Conservation (phyloP, 352 stramenopile genomes). For the Globisporangium carolinianum region DNA sequence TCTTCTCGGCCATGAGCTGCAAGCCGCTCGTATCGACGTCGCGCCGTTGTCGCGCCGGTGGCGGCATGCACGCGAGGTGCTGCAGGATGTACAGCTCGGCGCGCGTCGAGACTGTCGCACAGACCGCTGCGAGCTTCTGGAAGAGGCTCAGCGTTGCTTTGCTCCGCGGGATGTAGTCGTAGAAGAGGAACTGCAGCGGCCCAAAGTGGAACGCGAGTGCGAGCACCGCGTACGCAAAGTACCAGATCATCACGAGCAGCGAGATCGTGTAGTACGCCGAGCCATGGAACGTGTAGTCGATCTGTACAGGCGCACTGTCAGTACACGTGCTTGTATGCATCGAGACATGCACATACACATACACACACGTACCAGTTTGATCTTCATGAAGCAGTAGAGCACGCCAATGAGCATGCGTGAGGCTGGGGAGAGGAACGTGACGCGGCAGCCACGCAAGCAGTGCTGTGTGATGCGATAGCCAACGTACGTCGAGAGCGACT, state of each 20-base stretch:
- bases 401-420: conserved; percentile 65
- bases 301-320: conserved; percentile 20
- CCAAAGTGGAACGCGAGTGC: conserved; percentile 76
- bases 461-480: conserved; percentile 79
- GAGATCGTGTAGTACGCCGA: conserved; percentile 62
- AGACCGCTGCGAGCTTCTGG: conserved; percentile 29
- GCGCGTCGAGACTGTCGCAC: conserved; percentile 30
- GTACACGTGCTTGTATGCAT: conserved; percentile 1
- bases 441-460: conserved; percentile 57
- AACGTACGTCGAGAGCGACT: conserved; percentile 70
- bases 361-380: conserved; percentile 39
- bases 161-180: conserved; percentile 50
- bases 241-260: conserved; percentile 56
- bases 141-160: conserved; percentile 50
- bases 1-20: conserved; percentile 19
- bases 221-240: conserved; percentile 56
- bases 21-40: conserved; percentile 5
- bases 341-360: conserved; percentile 2
- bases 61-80: conserved; percentile 37
- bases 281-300: conserved; percentile 76
- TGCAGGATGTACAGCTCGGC: conserved; percentile 50
- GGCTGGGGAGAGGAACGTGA: conserved; percentile 53
- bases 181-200: conserved; percentile 74
- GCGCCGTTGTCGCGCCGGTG: conserved; percentile 9
- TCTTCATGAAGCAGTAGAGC: conserved; percentile 71